Evolutionary conservation across 2,329 filamentous ascomycete species (phyloP).

Genomic region (Xylariaceae sp.): DNA sequence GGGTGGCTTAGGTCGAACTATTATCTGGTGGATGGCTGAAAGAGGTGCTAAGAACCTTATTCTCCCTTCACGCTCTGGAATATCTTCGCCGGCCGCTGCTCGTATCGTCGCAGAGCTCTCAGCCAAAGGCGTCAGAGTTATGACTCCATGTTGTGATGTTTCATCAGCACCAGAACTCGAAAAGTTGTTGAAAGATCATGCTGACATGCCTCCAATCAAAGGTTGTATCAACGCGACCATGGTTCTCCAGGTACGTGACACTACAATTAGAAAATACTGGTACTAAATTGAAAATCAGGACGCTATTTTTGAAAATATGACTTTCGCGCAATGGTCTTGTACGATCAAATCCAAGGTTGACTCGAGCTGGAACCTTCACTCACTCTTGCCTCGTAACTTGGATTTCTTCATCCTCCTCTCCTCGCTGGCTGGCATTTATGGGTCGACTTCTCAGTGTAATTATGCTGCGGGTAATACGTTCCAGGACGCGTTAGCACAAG

Average conservation of each 20-base stretch:
- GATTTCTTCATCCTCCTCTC: slow-evolving; percentile 29
- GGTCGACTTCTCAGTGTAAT: slow-evolving; percentile 11
- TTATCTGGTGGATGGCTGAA: slow-evolving; percentile 30
- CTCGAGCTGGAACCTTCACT: slow-evolving; percentile 24
- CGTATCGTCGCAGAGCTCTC: slow-evolving; percentile 1
- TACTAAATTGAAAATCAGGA: no score
- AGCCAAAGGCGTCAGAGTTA: background rate
- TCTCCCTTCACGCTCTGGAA: slow-evolving; percentile 29
- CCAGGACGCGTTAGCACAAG: slow-evolving; percentile 23
- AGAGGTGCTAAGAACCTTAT: slow-evolving; percentile 30
- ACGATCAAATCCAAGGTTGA: slow-evolving; percentile 20
- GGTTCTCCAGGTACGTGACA: slow-evolving; percentile 19
- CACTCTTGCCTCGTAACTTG: background rate
- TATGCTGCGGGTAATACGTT: slow-evolving; percentile 25
- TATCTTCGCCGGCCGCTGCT: background rate
- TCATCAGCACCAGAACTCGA: background rate
- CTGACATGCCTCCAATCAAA: slow-evolving; percentile 12
- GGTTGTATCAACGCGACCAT: slow-evolving; percentile 27
- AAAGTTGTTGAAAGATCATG: background rate
- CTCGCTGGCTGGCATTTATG: slow-evolving; percentile 15
- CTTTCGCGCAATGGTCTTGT: slow-evolving; percentile 3
- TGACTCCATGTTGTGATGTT: slow-evolving; percentile 18
- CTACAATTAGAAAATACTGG: no score
- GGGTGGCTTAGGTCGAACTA: slow-evolving; percentile 27
- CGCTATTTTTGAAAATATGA: slow-evolving; percentile 27